These are phyloP conservation scores for Magnolia changhungtana DNA, from an alignment of 164 flowering plant species.

Conservation along the genomic window DNA sequence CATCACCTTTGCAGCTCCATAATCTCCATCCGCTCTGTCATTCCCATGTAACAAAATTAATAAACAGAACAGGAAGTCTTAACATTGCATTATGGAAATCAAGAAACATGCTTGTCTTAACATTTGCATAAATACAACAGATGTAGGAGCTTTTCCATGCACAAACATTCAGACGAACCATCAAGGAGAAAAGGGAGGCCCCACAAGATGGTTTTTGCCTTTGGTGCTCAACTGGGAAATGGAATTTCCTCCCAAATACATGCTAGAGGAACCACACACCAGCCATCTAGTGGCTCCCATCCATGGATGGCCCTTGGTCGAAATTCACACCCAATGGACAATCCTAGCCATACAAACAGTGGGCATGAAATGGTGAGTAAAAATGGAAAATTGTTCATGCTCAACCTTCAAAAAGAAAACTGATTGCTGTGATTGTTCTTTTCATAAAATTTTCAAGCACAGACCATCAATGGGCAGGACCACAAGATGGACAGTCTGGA, in stretches of 20 bases:
- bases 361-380: not conserved
- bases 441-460: not conserved
- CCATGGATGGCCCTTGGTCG: not conserved
- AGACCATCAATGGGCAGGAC: no score
- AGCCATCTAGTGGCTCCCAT: not conserved
- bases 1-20: conserved; percentile 97
- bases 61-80: not conserved
- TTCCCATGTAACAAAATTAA: not conserved
- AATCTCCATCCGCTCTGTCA: conserved; percentile 78
- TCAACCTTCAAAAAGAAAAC: not conserved
- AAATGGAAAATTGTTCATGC: not conserved
- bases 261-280: not conserved
- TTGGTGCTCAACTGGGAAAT: not conserved
- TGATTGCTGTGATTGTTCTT: not conserved
- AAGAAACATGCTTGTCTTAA: no score
- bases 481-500: no score
- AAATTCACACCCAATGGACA: no score
- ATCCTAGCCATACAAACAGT: not conserved
- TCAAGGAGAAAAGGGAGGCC: not conserved
- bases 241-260: not conserved
- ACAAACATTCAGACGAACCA: not conserved
- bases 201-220: not conserved
- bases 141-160: not conserved
- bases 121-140: not conserved
- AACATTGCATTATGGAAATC: not conserved